Evolutionary conservation across 2,329 filamentous ascomycete genomes (phyloP).

Genomic region (Pseudogymnoascus sp.): DNA sequence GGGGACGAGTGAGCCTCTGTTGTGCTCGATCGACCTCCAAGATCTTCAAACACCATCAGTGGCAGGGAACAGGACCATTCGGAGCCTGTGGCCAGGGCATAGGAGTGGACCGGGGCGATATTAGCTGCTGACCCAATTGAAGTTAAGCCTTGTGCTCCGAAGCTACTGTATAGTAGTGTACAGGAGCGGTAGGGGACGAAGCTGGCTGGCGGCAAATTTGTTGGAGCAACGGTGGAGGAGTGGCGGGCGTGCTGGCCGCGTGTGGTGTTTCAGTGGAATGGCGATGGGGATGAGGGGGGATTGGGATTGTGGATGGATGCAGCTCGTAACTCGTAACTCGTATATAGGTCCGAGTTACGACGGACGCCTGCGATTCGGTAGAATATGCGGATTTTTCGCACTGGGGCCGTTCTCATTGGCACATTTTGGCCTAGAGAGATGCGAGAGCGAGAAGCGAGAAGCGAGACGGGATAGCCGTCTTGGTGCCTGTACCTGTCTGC

Average conservation of each 20-base stretch:
- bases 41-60: background rate
- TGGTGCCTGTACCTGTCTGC: background rate
- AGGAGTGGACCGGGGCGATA: background rate
- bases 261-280: constrained; percentile 6
- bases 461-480: background rate
- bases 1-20: background rate
- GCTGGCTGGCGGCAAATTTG: background rate
- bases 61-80: background rate
- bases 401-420: background rate
- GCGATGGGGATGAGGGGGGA: background rate
- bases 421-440: background rate
- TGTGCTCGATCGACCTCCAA: background rate
- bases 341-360: background rate
- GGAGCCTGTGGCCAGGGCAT: background rate
- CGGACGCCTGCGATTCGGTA: background rate
- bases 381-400: constrained; percentile 1
- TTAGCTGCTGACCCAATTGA: background rate
- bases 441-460: background rate
- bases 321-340: constrained; percentile 1
- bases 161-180: constrained; percentile 1
- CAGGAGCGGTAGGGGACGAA: background rate
- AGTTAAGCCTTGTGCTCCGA: constrained; percentile 1
- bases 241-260: background rate
- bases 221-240: background rate
- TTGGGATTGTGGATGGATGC: constrained; percentile 1